phyloP scores from a whole-genome alignment of 1,284 basidiomycete species.

The Ganoderma meredithae region DNA sequence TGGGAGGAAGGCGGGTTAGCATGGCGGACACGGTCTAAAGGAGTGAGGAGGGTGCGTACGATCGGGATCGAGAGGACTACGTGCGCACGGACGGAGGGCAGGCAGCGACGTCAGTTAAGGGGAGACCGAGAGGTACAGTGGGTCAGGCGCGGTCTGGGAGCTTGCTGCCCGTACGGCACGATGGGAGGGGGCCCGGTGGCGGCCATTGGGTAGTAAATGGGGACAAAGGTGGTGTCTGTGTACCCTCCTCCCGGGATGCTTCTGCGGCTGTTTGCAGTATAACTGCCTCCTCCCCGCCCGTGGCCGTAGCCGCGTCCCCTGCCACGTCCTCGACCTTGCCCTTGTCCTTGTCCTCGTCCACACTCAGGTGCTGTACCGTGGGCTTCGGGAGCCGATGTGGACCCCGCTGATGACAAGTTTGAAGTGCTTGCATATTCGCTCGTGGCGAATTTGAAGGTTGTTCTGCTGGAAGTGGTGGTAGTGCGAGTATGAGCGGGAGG shows the following conservation, averaged over 20 bases:
- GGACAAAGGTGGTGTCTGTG: too few species aligned
- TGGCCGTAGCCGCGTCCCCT: too few species aligned
- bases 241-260: too few species aligned
- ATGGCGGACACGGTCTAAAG: background rate
- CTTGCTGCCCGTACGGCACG: constrained; percentile 7
- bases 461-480: too few species aligned
- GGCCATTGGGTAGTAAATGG: too few species aligned
- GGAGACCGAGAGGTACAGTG: constrained; percentile 34
- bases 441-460: background rate
- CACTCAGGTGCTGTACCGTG: background rate
- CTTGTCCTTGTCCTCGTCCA: constrained; percentile 14
- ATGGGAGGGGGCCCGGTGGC: too few species aligned
- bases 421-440: background rate
- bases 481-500: background rate
- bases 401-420: background rate
- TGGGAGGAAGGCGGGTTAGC: background rate
- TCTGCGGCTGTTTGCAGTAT: too few species aligned
- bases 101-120: too few species aligned
- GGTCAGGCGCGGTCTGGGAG: constrained; percentile 35
- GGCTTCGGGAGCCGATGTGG: too few species aligned
- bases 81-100: background rate
- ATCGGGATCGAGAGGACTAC: constrained; percentile 38
- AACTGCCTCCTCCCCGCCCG: constrained; percentile 10
- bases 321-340: too few species aligned
- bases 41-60: constrained; percentile 6